Base-by-base conservation (phyloP, 2,329 filamentous ascomycete species). In the Dactylonectria macrodidyma region DNA sequence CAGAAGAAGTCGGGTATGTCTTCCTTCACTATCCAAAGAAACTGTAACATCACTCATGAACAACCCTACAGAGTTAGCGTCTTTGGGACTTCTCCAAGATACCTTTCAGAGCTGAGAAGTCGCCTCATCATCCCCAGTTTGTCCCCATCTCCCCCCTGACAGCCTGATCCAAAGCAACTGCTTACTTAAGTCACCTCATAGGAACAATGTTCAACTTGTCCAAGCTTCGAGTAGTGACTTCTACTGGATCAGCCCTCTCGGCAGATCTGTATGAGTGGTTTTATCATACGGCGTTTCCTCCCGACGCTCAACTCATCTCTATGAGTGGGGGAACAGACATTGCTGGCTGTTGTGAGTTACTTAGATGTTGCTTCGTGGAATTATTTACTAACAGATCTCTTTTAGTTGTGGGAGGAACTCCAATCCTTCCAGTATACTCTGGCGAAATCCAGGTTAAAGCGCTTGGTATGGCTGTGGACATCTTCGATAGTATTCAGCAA, bases 361-460 rank as follows among this genome's bases (percentile, higher is more conserved):
- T 38, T 44, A 16, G 38, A n/a, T n/a, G 22, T 57, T 7, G 9
- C 16, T n/a, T n/a, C 14, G 16, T 12, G 7, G 30, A 8, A 2
- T 22, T 12, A 8, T 9, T 14, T 10, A 68, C 22, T 50, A n/a
- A 57, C 46, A 8, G 5, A 51, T 47, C 5, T 16, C 14, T 26
- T 22, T 9, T 22, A 68, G 63, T 58, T 56, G 38, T 69, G n/a
- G 46, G 59, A 3, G 67, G 68, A 1, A 59, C 66, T 5, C 57
- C 66, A 2, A n/a, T 69, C 24, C 41, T 62, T 1, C 68, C 68
- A 0, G 57, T 71, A 2, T 66, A 62, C 19, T 12, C 56, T 2
- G 66, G 66, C 1, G 66, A 71, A n/a, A 69, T 71, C 3, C 66
- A 69, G 12, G 48, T 11, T 5, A 69, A 69, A 9, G 68, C 66